phyloP scores from a whole-genome alignment of 371 early-diverging fungal species.

The Sanchytrium tribonematis region DNA sequence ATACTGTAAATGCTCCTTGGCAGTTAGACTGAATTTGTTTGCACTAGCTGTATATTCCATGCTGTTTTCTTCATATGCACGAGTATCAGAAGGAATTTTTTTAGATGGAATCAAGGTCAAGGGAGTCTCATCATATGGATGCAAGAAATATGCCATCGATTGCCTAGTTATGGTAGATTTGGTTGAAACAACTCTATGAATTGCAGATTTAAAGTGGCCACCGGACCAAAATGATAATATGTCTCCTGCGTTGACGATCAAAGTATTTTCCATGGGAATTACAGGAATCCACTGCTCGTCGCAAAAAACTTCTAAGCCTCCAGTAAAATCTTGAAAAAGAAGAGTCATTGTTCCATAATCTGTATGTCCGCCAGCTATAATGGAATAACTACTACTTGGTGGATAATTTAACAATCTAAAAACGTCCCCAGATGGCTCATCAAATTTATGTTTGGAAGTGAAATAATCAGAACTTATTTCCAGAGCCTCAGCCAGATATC shows the following conservation, averaged over 20 bases:
- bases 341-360: conserved; percentile 44
- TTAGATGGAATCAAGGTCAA: no score
- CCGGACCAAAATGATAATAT: conserved; percentile 37
- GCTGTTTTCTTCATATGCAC: no score
- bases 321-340: conserved; percentile 34
- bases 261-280: conserved; percentile 23
- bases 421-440: conserved; percentile 16
- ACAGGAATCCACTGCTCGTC: conserved; percentile 27
- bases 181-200: conserved; percentile 34
- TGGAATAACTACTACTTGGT: conserved; percentile 15
- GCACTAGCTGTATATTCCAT: no score
- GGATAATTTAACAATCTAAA: conserved; percentile 34
- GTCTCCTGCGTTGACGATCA: conserved; percentile 40
- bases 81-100: no score
- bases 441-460: conserved; percentile 20
- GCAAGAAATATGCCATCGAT: no score
- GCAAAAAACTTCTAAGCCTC: conserved; percentile 33
- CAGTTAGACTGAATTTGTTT: no score
- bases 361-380: conserved; percentile 28
- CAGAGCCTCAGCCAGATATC: no score
- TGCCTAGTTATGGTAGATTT: no score
- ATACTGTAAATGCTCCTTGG: no score
- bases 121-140: no score
- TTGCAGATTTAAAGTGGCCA: conserved; percentile 32
- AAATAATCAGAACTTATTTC: no score